A percentile compares a stretch with the other conserved stretches of the same genome.
phyloP scores from a whole-genome alignment of 2,329 filamentous ascomycete species.

The Colletotrichum sp. region DNA sequence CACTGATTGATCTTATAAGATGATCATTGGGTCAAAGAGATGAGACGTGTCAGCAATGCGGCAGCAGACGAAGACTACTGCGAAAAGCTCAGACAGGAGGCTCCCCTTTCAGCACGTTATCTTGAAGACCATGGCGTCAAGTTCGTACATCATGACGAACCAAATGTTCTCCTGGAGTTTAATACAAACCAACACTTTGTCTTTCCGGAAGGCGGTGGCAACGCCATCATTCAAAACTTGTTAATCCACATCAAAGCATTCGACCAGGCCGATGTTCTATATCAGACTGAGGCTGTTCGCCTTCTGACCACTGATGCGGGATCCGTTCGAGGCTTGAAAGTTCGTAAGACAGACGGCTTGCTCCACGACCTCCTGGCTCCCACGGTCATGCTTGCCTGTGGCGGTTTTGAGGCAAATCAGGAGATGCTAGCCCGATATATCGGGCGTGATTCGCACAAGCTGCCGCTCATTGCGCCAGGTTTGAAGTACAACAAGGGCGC shows the following conservation, averaged over 20 bases:
- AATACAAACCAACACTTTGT: not conserved
- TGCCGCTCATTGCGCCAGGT: not conserved
- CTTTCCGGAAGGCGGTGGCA: not conserved
- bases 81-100: not conserved
- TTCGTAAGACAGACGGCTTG: not conserved
- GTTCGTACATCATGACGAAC: not conserved
- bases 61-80: not conserved
- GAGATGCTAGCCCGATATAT: not conserved
- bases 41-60: not conserved
- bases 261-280: not conserved
- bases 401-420: not conserved
- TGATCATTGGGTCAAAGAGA: not conserved
- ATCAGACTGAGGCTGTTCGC: not conserved
- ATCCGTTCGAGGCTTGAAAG: not conserved
- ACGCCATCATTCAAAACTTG: not conserved
- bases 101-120: not conserved
- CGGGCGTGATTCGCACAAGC: not conserved
- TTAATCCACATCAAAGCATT: not conserved
- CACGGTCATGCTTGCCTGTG: not conserved
- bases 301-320: not conserved
- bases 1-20: fast-evolving
- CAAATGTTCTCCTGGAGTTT: not conserved
- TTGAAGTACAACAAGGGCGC: not conserved
- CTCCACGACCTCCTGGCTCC: not conserved
- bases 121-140: not conserved